phyloP scores from a whole-genome alignment of 306 rosid species.

The Castanea mollissima region DNA sequence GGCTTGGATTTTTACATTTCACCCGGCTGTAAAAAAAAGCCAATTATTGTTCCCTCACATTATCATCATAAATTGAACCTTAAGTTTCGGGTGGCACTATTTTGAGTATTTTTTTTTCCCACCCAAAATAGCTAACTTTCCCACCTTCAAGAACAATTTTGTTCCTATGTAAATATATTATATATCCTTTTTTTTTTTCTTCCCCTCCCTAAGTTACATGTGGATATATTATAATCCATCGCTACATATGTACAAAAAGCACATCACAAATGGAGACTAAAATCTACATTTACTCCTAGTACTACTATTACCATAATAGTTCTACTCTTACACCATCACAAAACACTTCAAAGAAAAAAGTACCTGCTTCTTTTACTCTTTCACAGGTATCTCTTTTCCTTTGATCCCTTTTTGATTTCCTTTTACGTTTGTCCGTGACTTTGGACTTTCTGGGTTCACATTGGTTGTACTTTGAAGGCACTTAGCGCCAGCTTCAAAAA shows the following conservation, averaged over 20 bases:
- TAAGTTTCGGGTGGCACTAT: background rate
- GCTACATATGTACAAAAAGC: background rate
- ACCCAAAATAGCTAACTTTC: too few species aligned
- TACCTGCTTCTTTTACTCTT: background rate
- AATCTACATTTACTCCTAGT: background rate
- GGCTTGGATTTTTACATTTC: background rate
- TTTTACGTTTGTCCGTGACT: conserved; percentile 5
- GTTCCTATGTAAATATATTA: too few species aligned
- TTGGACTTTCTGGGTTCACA: conserved; percentile 17
- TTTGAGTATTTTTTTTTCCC: too few species aligned
- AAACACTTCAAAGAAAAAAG: background rate
- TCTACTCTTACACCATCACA: background rate
- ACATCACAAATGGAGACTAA: background rate
- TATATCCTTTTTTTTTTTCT: too few species aligned
- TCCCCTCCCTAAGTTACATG: background rate
- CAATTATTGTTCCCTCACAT: background rate
- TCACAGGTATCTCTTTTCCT: conserved; percentile 16
- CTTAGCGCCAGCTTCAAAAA: conserved; percentile 36
- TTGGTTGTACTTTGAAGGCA: conserved; percentile 23
- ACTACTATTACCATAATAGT: background rate
- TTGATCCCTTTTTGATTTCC: conserved; percentile 10
- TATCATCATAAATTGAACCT: background rate
- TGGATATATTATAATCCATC: background rate
- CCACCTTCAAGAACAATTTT: too few species aligned
- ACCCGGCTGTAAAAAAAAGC: too few species aligned